phyloP scores from a whole-genome alignment of 1,139 yeast species.

The Scheffersomyces parashehatae region DNA sequence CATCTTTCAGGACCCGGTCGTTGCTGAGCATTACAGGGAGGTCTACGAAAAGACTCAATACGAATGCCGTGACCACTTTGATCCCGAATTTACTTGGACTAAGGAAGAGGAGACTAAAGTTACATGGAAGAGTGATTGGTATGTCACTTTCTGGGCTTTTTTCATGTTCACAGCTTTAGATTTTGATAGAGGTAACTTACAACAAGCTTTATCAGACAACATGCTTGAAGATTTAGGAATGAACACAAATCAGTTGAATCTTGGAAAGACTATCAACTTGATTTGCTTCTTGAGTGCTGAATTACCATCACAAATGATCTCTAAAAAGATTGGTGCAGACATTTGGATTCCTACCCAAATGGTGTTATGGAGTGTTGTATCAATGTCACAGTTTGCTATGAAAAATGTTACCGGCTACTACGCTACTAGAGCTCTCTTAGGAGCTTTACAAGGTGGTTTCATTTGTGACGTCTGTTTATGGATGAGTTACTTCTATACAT shows the following conservation, averaged over 20 bases:
- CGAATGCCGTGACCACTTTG: constrained; percentile 47
- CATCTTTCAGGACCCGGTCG: constrained; percentile 33
- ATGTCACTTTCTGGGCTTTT: constrained; percentile 49
- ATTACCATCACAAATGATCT: constrained; percentile 54
- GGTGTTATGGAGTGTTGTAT: constrained; percentile 51
- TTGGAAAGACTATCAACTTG: constrained; percentile 47
- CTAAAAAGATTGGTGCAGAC: constrained; percentile 55
- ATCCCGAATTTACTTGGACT: constrained; percentile 48
- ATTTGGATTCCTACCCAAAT: constrained; percentile 56
- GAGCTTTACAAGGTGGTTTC: constrained; percentile 32
- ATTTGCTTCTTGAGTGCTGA: constrained; percentile 51
- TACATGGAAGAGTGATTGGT: constrained; percentile 42
- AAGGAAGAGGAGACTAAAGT: constrained; percentile 41
- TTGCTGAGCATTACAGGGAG: constrained; percentile 39
- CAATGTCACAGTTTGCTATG: constrained; percentile 46
- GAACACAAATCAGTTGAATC: constrained; percentile 49
- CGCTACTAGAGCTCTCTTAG: constrained; percentile 28
- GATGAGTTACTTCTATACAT: constrained; percentile 32
- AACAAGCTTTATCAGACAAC: constrained; percentile 53
- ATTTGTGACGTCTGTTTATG: constrained; percentile 31
- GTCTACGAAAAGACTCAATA: constrained; percentile 43
- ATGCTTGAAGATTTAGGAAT: constrained; percentile 44
- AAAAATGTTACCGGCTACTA: constrained; percentile 25
- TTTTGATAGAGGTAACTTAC: constrained; percentile 51
- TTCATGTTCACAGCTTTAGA: constrained; percentile 53